A percentile compares a stretch with the other conserved stretches of the same genome.
Conservation (phyloP, 164 flowering plant species). For the Sextonia rubra region DNA sequence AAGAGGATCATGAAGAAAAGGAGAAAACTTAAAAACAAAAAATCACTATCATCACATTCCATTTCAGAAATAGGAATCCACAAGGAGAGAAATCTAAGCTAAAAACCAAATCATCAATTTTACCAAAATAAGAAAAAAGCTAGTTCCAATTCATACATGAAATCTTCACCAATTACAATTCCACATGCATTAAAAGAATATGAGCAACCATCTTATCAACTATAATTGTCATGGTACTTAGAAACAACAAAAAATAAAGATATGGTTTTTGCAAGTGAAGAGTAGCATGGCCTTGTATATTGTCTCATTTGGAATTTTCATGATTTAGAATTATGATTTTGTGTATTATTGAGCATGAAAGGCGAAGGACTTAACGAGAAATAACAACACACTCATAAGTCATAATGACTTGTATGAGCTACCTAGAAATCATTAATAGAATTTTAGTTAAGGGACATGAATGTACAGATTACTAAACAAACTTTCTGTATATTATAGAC, state of each 20-base stretch:
- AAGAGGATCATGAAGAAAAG: too few species aligned
- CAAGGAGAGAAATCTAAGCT: too few species aligned
- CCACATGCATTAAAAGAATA: too few species aligned
- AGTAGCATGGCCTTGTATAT: neutral
- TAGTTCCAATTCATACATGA: too few species aligned
- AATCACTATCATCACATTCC: too few species aligned
- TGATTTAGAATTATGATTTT: neutral
- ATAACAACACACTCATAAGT: neutral
- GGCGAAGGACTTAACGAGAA: neutral
- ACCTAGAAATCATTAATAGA: neutral
- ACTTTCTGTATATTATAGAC: neutral
- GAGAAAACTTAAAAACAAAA: too few species aligned
- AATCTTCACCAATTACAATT: too few species aligned
- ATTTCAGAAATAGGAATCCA: too few species aligned
- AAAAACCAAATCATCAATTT: too few species aligned
- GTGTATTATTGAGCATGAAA: neutral
- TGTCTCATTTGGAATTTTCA: neutral
- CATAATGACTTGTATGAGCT: neutral
- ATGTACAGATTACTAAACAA: neutral
- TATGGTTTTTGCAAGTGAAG: neutral
- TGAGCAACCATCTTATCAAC: neutral
- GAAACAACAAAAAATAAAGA: neutral
- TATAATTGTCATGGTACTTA: neutral
- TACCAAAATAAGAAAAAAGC: too few species aligned
- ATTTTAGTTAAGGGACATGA: neutral